Percentiles rank a stretch among this genome's conserved stretches.
Evolutionary conservation across 768 basidiomycete species (phyloP).

Genomic region (Podaxis mareebaensis): DNA sequence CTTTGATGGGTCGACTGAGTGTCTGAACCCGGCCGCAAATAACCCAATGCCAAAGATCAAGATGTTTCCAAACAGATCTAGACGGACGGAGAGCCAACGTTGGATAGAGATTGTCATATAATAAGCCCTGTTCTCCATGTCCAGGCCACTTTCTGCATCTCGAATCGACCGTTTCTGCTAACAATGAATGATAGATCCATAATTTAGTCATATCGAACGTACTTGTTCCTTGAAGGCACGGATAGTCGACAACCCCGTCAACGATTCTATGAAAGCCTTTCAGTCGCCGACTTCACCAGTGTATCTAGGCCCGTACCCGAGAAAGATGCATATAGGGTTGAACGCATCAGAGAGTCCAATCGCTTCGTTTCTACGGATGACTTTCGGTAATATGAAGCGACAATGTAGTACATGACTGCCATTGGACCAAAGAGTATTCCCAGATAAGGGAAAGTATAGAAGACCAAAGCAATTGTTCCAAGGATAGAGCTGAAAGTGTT

Average conservation of each 20-base stretch:
- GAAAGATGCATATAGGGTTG: slow-evolving; percentile 56
- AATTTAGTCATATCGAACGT: slow-evolving; percentile 4
- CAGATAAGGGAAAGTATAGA: slow-evolving; percentile 68
- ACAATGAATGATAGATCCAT: not conserved
- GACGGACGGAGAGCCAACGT: slow-evolving; percentile 61
- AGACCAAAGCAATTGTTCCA: slow-evolving; percentile 59
- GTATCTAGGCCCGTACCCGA: slow-evolving; percentile 38
- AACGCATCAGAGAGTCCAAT: slow-evolving; percentile 62
- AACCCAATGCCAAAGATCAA: slow-evolving; percentile 69
- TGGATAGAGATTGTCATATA: slow-evolving; percentile 67
- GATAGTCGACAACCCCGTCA: slow-evolving; percentile 66
- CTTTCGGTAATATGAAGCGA: slow-evolving; percentile 56
- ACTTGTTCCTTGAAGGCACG: slow-evolving; percentile 60
- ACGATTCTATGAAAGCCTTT: slow-evolving; percentile 41
- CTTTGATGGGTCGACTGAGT: slow-evolving; percentile 38
- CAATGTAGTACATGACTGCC: slow-evolving; percentile 50
- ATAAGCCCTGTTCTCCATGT: slow-evolving; percentile 63
- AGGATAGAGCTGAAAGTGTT: slow-evolving; percentile 43
- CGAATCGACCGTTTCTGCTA: slow-evolving; percentile 46
- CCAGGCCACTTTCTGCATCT: slow-evolving; percentile 53
- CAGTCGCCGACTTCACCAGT: not conserved
- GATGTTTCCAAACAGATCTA: slow-evolving; percentile 69
- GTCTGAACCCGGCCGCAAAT: slow-evolving; percentile 64
- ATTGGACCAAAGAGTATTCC: slow-evolving; percentile 64
- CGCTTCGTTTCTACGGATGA: slow-evolving; percentile 67